Evolutionary conservation across 1,139 yeast species (phyloP).

Genomic region (Taphrina communis): DNA sequence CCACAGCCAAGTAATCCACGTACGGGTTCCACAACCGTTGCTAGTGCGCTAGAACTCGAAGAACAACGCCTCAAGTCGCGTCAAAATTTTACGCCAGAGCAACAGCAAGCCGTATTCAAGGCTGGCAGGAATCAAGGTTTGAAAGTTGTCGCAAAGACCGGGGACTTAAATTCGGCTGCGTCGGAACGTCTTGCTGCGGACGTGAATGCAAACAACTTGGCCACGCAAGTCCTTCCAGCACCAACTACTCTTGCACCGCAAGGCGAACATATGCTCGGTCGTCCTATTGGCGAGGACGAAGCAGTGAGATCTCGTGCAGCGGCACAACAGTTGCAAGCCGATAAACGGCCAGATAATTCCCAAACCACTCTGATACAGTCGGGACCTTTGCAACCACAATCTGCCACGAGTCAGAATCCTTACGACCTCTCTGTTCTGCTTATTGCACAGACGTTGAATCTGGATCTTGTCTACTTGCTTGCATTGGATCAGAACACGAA

Average conservation of each 20-base stretch:
- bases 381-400: slow-evolving; percentile 7
- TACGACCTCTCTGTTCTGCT: slow-evolving; percentile 41
- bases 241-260: slow-evolving; percentile 5
- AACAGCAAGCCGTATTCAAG: slow-evolving; percentile 40
- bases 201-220: not conserved
- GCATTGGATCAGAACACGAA: slow-evolving; percentile 25
- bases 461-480: slow-evolving; percentile 42
- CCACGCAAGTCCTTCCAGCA: not conserved
- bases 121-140: slow-evolving; percentile 40
- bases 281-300: slow-evolving; percentile 21
- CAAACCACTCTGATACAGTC: slow-evolving; percentile 11
- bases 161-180: slow-evolving; percentile 16
- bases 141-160: slow-evolving; percentile 37
- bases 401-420: slow-evolving; percentile 24
- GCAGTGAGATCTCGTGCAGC: not conserved
- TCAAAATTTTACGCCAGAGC: slow-evolving; percentile 37
- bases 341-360: not conserved
- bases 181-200: slow-evolving; percentile 6
- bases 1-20: slow-evolving; percentile 8
- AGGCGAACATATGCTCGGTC: slow-evolving; percentile 23
- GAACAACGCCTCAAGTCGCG: slow-evolving; percentile 32
- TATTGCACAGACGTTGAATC: slow-evolving; percentile 41
- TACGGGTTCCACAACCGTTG: slow-evolving; percentile 23
- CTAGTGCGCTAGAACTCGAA: slow-evolving; percentile 33
- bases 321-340: not conserved